Evolutionary conservation across 2,329 filamentous ascomycete genomes (phyloP).

Genomic region (Xylaria sp.): DNA sequence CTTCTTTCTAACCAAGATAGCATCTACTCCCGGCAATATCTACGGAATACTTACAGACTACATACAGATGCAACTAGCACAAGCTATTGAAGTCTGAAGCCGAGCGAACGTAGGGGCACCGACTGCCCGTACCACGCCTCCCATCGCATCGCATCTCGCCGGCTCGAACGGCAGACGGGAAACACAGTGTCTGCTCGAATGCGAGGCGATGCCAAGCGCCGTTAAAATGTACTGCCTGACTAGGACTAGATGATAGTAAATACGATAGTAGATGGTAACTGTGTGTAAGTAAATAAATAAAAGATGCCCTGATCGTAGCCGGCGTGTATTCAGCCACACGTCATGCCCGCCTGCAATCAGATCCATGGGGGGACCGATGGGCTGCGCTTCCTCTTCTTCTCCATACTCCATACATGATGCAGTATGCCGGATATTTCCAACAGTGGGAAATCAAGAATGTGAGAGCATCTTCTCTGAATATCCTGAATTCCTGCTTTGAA

Average conservation of each 20-base stretch:
- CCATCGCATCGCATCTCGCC: neutral
- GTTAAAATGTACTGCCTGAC: neutral
- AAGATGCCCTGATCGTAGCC: neutral
- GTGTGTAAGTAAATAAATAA: too few relatives aligned
- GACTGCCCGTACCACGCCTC: too few relatives aligned
- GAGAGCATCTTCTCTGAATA: neutral
- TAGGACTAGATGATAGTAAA: neutral
- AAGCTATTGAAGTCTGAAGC: neutral
- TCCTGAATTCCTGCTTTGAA: too few relatives aligned
- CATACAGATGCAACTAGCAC: neutral
- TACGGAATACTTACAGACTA: too few relatives aligned
- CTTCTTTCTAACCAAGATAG: too few relatives aligned
- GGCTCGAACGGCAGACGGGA: slow-evolving; percentile 11
- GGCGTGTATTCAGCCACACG: slow-evolving; percentile 18
- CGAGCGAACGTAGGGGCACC: neutral
- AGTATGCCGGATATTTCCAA: neutral
- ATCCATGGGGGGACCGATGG: neutral
- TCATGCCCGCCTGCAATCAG: slow-evolving; percentile 9
- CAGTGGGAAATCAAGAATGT: neutral
- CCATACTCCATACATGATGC: neutral
- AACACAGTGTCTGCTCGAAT: slow-evolving; percentile 11
- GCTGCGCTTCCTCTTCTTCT: neutral
- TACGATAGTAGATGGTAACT: too few relatives aligned
- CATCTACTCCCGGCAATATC: too few relatives aligned
- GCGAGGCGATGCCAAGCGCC: neutral